Evolutionary conservation across 2,329 filamentous ascomycete genomes (phyloP), one percentile per base, ranked within the genome.

Genomic region (Aspergillus thermomutatus): DNA sequence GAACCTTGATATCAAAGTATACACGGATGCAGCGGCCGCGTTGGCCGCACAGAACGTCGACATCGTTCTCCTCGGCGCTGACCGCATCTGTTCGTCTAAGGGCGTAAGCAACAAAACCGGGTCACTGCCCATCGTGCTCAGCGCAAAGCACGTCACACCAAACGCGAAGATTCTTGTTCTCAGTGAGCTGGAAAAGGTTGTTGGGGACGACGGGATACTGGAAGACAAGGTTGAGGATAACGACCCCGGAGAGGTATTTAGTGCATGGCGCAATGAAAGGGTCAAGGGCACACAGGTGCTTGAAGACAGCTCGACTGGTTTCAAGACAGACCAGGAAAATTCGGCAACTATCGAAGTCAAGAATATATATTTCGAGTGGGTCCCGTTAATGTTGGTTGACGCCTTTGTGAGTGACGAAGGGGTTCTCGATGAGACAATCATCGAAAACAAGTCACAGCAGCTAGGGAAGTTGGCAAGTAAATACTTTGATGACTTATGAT

Each of bases 21-120:
- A 80, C 60, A 82, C 86, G 0, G 86, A 89, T 65, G 83, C 84
- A n/a, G 80, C 82, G 2, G 79, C 82, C 4, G 83, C 82, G 0
- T 67, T 83, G 9, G 83, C 84, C 1, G 77, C 81, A 3, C 64
- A 69, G 19, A 74, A 70, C n/a, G 75, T 83, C 3, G 80, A 89
- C 61, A 52, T 87, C 1, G 72, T 90, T 1, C 71, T 90, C 3
- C 73, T 90, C 1, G 87, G 87, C 1, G 85, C 86, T 1, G 87
- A 90, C 65, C 75, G 83, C 4, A 85, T 90, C 54, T 81, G 82
- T 11, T 68, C 73, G 0, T 67, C 73, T 0, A 87, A 85, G 1
- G 80, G 83, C 28, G 82, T 89, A 19, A 85, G 81, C 68, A 90
- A 89, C 71, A 90, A 89, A 70, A 85, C 80, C 0, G 87, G 87